phyloP scores from a whole-genome alignment of 2,329 filamentous ascomycete genomes.

The Didymella segeticola region DNA sequence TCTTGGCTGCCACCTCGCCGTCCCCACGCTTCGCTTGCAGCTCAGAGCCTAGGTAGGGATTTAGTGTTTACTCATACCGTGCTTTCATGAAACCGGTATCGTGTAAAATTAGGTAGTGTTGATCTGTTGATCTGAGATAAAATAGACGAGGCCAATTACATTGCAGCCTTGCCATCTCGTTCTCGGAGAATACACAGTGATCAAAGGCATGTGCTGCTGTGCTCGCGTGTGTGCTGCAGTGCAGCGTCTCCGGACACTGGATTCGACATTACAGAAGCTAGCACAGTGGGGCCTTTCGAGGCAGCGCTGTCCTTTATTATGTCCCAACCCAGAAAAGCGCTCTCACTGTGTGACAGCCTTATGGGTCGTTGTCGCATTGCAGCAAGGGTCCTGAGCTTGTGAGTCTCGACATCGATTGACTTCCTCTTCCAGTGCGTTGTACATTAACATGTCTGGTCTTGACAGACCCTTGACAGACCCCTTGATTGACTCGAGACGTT shows the following conservation, averaged over 20 bases:
- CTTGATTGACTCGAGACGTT: no score
- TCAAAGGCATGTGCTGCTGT: conserved; percentile 11
- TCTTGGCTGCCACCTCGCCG: conserved; percentile 8
- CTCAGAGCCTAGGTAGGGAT: conserved; percentile 6
- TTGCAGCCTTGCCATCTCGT: neutral
- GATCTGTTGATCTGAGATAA: conserved; percentile 3
- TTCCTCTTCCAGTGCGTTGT: conserved; percentile 11
- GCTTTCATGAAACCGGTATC: neutral
- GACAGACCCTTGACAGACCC: neutral
- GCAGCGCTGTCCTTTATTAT: conserved; percentile 2
- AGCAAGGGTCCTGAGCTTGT: neutral
- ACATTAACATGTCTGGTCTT: conserved; percentile 4
- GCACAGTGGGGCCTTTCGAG: conserved; percentile 2
- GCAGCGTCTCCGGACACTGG: conserved; percentile 22
- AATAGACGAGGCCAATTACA: conserved; percentile 3
- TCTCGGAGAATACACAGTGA: conserved; percentile 13
- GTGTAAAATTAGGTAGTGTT: neutral
- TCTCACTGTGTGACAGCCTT: conserved; percentile 8
- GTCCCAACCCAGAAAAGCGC: conserved; percentile 9
- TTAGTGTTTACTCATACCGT: neutral
- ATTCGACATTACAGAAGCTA: conserved; percentile 16
- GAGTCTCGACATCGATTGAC: conserved; percentile 8
- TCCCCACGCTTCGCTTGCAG: conserved; percentile 24
- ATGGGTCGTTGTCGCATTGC: conserved; percentile 2
- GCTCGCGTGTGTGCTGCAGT: conserved; percentile 15